A percentile compares a stretch with the other conserved stretches of the same genome.
phyloP scores from a whole-genome alignment of 352 stramenopile species.

The Discostella stelligera region DNA sequence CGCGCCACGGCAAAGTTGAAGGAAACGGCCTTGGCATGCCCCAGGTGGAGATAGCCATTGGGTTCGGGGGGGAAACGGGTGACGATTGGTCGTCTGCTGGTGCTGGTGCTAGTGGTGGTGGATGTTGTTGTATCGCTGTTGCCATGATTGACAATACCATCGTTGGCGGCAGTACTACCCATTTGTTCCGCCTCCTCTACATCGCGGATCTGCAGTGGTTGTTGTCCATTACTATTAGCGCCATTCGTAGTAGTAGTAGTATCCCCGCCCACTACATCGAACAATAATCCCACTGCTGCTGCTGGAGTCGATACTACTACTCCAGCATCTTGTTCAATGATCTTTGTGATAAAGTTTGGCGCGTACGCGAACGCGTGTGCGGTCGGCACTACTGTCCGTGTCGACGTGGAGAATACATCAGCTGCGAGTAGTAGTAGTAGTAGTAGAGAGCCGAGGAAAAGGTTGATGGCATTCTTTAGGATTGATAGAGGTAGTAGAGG shows the following conservation, averaged over 20 bases:
- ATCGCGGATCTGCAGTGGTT: not conserved
- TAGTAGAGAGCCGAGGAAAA: not conserved
- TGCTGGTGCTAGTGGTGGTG: not conserved
- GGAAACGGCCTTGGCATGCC: conserved; percentile 94
- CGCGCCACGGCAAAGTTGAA: conserved; percentile 91
- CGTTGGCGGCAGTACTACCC: not conserved
- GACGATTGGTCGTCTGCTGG: conserved; percentile 75
- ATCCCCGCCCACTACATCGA: conserved; percentile 9
- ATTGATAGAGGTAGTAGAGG: too few species aligned
- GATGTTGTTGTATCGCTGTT: not conserved
- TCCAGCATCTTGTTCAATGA: conserved; percentile 65
- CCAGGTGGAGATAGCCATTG: conserved; percentile 93
- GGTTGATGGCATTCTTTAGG: not conserved
- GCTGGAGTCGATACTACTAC: conserved; percentile 15
- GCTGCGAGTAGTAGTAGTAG: not conserved
- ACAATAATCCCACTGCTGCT: conserved; percentile 44
- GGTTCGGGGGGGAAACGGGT: conserved; percentile 94
- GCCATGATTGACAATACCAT: not conserved
- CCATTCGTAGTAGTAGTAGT: not conserved
- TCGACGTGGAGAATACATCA: not conserved
- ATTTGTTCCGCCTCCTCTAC: not conserved
- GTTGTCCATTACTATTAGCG: not conserved
- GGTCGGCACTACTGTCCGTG: not conserved
- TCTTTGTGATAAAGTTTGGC: conserved; percentile 82
- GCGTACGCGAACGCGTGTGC: conserved; percentile 65